Conservation (phyloP, 1,284 basidiomycete genomes). For the Stereum hirsutum region DNA sequence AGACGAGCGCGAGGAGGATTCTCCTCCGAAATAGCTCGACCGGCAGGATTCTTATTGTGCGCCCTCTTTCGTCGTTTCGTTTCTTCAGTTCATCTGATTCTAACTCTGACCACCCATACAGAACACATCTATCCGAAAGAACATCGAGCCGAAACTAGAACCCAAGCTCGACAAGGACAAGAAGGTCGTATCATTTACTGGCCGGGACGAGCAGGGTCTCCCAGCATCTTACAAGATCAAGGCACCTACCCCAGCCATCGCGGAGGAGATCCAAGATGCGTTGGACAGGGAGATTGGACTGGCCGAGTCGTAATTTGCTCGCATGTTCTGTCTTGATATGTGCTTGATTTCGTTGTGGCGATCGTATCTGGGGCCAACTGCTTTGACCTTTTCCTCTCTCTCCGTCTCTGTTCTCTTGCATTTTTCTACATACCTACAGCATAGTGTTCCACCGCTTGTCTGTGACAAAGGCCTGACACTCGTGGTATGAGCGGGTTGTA, state of each 20-base stretch:
- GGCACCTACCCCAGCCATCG: constrained; percentile 54
- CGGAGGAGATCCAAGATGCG: constrained; percentile 45
- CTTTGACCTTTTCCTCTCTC: too few relatives aligned
- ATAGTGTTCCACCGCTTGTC: too few relatives aligned
- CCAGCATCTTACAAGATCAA: constrained; percentile 56
- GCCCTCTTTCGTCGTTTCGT: constrained; percentile 18
- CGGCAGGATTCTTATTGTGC: constrained; percentile 63
- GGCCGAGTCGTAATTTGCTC: too few relatives aligned
- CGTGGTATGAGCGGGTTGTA: too few relatives aligned
- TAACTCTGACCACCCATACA: constrained; percentile 15
- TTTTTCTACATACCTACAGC: too few relatives aligned
- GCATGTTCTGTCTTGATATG: too few relatives aligned
- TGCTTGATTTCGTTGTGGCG: too few relatives aligned
- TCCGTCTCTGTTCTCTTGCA: too few relatives aligned
- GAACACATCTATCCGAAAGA: constrained; percentile 60
- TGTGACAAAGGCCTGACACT: too few relatives aligned
- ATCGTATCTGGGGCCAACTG: too few relatives aligned
- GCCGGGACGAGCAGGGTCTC: constrained; percentile 60
- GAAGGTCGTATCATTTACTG: constrained; percentile 53
- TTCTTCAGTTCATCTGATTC: constrained; percentile 4
- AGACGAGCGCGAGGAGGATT: constrained; percentile 42
- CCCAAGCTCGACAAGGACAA: too few relatives aligned
- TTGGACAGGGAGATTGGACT: constrained; percentile 55
- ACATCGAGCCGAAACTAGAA: constrained; percentile 36
- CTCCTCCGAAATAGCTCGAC: constrained; percentile 62